Conservation (phyloP, 2,329 filamentous ascomycete genomes). For the Penicillium sp. region DNA sequence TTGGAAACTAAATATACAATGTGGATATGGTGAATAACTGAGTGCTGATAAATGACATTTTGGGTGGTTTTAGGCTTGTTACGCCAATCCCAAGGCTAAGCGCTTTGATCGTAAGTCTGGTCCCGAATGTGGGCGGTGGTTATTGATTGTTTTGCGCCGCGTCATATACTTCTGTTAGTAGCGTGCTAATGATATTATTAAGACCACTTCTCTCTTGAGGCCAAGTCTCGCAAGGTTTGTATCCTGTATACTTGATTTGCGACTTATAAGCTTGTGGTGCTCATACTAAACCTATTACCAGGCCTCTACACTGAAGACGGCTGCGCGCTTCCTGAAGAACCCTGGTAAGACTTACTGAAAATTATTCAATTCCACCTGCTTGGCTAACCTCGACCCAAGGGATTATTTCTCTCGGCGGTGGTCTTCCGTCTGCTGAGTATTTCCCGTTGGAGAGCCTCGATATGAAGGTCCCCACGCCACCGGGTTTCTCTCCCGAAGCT, state of each 20-base stretch:
- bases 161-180: background rate
- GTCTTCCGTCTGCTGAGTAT: constrained; percentile 81
- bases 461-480: constrained; percentile 68
- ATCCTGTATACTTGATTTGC: background rate
- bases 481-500: constrained; percentile 68
- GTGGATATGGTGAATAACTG: background rate
- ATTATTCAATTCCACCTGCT: background rate
- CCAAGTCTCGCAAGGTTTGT: constrained; percentile 48
- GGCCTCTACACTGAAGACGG: constrained; percentile 73
- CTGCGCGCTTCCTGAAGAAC: constrained; percentile 73
- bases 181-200: background rate
- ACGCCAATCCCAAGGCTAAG: constrained; percentile 71
- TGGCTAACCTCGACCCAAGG: constrained; percentile 32
- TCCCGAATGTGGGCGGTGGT: background rate
- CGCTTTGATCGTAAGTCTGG: constrained; percentile 74
- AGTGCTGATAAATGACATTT: constrained; percentile 16
- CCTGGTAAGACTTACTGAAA: constrained; percentile 50
- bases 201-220: constrained; percentile 62
- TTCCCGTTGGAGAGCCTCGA: constrained; percentile 84
- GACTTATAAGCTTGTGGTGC: background rate
- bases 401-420: constrained; percentile 88
- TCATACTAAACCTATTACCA: constrained; percentile 25
- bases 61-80: constrained; percentile 34
- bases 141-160: background rate
- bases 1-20: background rate